Base-by-base conservation (phyloP, 2,329 filamentous ascomycete species). In the Metarhizium anisopliae region DNA sequence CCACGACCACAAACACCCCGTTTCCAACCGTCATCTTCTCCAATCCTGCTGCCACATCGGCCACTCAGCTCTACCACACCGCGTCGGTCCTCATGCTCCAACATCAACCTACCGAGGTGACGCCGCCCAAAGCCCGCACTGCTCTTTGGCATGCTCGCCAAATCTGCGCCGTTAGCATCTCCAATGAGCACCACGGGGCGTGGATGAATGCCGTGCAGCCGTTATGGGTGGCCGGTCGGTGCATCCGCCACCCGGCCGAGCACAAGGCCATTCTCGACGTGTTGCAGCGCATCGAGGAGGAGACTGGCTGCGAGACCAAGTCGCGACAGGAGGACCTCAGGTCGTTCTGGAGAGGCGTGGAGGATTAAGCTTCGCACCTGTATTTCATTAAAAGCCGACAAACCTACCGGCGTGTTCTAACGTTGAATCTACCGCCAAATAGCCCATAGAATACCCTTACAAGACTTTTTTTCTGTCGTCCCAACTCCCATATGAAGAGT, bases 191-290 rank as follows among this genome's bases (percentile, higher is more conserved):
- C 57, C 75, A 77, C 40, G 78, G 77, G 0, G 77, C 75, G n/a
- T 68, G 79, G 62, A 81, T 76, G 32, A 81, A 81, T 58, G 74
- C 77, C 4, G 74, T 81, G 1, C 78, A 81, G 60, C 77, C 78
- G 2, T 63, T 81, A 3, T 81, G 76, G 74, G 73, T 81, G 55
- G 79, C 79, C 1, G 79, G 78, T 0, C 69, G 74, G 4, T 67
- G 79, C 3, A 73, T 82, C 63, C 80, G 74, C 58, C 77, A 81
- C 59, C 72, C 68, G 2, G 64, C 63, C 52, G 71, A 76, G 54
- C 72, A 73, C 53, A 64, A 56, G 47, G 68, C 69, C 2, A 71
- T 82, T n/a, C 40, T 81, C 11, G 70, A 75, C 11, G 65, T 79
- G 14, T 62, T 79, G 47, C 72, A 72, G 16, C 68, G 69, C 29